Conservation (phyloP, 768 basidiomycete species). For the Dictyophora rubrovolvata region DNA sequence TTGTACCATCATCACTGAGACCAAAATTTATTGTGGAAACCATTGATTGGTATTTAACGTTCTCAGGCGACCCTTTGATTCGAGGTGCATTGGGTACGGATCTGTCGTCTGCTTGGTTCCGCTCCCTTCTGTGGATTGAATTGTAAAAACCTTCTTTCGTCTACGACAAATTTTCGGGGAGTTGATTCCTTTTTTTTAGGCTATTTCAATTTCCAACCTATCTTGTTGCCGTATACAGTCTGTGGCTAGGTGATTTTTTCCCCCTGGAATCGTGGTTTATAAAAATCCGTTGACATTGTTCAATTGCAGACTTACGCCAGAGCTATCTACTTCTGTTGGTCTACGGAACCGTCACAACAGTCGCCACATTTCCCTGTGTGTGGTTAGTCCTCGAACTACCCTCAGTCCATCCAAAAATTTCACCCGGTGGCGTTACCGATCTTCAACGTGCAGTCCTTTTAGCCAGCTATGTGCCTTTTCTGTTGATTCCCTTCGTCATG, state of each 20-base stretch:
- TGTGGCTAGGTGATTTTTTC: slow-evolving; percentile 38
- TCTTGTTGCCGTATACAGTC: slow-evolving; percentile 49
- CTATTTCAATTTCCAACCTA: slow-evolving; percentile 72
- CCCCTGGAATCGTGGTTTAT: background rate
- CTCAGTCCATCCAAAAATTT: slow-evolving; percentile 17
- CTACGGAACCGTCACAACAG: slow-evolving; percentile 71
- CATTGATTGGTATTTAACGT: slow-evolving; percentile 38
- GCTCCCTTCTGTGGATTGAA: slow-evolving; percentile 60
- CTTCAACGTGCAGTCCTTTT: slow-evolving; percentile 51
- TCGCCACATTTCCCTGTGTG: slow-evolving; percentile 69
- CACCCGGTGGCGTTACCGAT: slow-evolving; percentile 30
- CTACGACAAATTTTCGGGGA: background rate
- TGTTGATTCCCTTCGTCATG: slow-evolving; percentile 61
- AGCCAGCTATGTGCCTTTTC: slow-evolving; percentile 66
- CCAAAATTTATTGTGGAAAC: slow-evolving; percentile 38
- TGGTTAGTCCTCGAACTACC: slow-evolving; percentile 47
- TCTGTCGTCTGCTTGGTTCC: slow-evolving; percentile 27
- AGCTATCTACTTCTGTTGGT: slow-evolving; percentile 57
- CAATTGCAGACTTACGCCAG: slow-evolving; percentile 32
- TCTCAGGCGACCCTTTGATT: slow-evolving; percentile 61
- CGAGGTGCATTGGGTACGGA: slow-evolving; percentile 30
- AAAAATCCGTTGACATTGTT: too few species aligned
- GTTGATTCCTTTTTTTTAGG: slow-evolving; percentile 21
- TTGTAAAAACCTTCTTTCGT: slow-evolving; percentile 30
- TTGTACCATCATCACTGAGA: slow-evolving; percentile 41